Conservation (phyloP, 1,284 basidiomycete species). For the Paramarasmius palmivorus region DNA sequence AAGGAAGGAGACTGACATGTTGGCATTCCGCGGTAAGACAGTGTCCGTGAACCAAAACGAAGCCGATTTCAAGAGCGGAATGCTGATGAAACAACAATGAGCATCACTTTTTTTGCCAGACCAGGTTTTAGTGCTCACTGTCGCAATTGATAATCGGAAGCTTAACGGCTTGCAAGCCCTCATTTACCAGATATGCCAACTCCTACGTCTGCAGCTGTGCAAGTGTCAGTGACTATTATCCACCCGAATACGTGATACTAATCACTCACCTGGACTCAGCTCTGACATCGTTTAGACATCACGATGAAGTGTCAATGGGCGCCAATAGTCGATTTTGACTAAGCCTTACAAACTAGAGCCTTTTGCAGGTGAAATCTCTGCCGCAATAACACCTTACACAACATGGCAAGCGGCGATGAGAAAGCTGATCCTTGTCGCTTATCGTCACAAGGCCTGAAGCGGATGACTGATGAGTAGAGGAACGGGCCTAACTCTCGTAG, state of each 20-base stretch:
- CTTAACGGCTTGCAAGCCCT: conserved; percentile 97
- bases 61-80: conserved; percentile 92
- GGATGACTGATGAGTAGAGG: not conserved
- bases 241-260: not conserved
- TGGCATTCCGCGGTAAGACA: conserved; percentile 97
- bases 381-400: conserved; percentile 96
- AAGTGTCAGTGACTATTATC: conserved; percentile 15
- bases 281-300: conserved; percentile 94
- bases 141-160: conserved; percentile 95
- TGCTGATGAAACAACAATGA: conserved; percentile 33
- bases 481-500: conserved; percentile 10
- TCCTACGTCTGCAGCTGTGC: conserved; percentile 86
- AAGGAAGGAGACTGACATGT: conserved; percentile 57
- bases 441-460: conserved; percentile 70
- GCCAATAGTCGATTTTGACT: conserved; percentile 92
- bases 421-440: conserved; percentile 75
- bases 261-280: conserved; percentile 78
- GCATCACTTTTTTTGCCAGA: too few relatives aligned
- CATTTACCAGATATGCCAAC: conserved; percentile 95
- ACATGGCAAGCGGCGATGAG: conserved; percentile 83
- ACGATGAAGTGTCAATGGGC: conserved; percentile 91
- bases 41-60: conserved; percentile 93
- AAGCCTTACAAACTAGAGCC: conserved; percentile 86
- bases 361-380: conserved; percentile 97
- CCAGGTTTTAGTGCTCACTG: conserved; percentile 41